Percentiles rank a stretch among this genome's conserved stretches.
phyloP scores from a whole-genome alignment of 306 rosid genomes.

The Sindora glabra region DNA sequence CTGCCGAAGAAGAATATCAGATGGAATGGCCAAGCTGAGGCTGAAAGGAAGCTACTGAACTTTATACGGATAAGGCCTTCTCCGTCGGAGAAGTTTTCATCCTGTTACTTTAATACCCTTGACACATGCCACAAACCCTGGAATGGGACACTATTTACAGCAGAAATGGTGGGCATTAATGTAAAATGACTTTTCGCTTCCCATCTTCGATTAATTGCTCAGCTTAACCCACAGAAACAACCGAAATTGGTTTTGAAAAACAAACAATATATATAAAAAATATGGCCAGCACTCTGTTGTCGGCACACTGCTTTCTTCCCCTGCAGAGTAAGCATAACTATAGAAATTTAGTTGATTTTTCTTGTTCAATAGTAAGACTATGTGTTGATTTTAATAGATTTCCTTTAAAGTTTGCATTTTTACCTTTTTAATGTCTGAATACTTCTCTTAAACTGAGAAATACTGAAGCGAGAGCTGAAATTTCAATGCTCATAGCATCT shows the following conservation, averaged over 20 bases:
- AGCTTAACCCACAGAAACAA: slow-evolving; percentile 13
- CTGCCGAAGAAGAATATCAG: neutral
- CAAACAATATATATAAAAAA: no score
- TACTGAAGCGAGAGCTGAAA: neutral
- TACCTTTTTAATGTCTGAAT: neutral
- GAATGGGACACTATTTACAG: neutral
- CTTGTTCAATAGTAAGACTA: neutral
- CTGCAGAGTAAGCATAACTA: slow-evolving; percentile 42
- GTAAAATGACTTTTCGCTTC: slow-evolving; percentile 18
- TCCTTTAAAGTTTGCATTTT: neutral
- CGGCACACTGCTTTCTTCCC: slow-evolving; percentile 42
- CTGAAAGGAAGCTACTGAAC: no score
- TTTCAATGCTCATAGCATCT: no score
- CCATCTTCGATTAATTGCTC: no score
- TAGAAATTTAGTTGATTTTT: neutral
- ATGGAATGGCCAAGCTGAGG: neutral
- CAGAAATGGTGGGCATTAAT: slow-evolving; percentile 16
- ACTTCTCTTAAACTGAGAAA: neutral
- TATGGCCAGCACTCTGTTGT: slow-evolving; percentile 71
- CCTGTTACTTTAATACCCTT: slow-evolving; percentile 32
- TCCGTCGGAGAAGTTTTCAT: neutral
- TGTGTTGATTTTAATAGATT: neutral
- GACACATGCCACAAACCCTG: neutral
- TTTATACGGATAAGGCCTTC: slow-evolving; percentile 27
- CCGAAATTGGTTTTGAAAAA: neutral